Conservation (phyloP, 1,139 yeast species). For the Lodderomyces parapsilosis region DNA sequence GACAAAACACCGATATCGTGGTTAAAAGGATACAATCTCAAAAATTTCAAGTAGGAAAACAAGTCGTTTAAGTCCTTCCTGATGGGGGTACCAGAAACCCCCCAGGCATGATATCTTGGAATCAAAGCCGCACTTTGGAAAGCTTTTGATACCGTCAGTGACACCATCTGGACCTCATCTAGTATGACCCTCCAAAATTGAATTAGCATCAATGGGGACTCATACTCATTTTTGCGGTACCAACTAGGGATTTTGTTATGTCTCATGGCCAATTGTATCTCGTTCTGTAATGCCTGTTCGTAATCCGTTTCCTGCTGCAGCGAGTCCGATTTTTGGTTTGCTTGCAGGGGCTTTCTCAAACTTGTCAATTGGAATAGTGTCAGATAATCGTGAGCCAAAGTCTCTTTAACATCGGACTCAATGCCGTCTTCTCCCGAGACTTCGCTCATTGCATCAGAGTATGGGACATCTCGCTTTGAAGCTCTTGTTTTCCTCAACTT, state of each 20-base stretch:
- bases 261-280: slow-evolving; percentile 30
- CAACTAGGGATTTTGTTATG: slow-evolving; percentile 30
- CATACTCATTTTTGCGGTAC: slow-evolving; percentile 46
- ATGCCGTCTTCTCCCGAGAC: slow-evolving; percentile 12
- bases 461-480: slow-evolving; percentile 18
- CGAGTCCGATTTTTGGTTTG: slow-evolving; percentile 18
- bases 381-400: slow-evolving; percentile 9
- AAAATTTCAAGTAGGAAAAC: slow-evolving; percentile 65
- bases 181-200: slow-evolving; percentile 88
- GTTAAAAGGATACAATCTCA: slow-evolving; percentile 64
- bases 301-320: slow-evolving; percentile 31
- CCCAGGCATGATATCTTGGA: slow-evolving; percentile 91
- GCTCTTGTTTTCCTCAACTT: slow-evolving; percentile 53
- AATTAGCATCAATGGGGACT: slow-evolving; percentile 79
- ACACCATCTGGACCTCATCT: slow-evolving; percentile 95
- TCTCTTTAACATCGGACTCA: not conserved
- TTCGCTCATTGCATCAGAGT: slow-evolving; percentile 14
- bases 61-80: slow-evolving; percentile 65
- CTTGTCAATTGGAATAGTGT: slow-evolving; percentile 6
- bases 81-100: slow-evolving; percentile 94
- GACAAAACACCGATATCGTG: slow-evolving; percentile 36
- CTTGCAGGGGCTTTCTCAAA: slow-evolving; percentile 10
- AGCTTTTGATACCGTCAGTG: slow-evolving; percentile 69
- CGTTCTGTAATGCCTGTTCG: slow-evolving; percentile 38
- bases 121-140: slow-evolving; percentile 77